Base-by-base conservation (phyloP, 2,329 filamentous ascomycete genomes). In the Aspergillus chevalieri region DNA sequence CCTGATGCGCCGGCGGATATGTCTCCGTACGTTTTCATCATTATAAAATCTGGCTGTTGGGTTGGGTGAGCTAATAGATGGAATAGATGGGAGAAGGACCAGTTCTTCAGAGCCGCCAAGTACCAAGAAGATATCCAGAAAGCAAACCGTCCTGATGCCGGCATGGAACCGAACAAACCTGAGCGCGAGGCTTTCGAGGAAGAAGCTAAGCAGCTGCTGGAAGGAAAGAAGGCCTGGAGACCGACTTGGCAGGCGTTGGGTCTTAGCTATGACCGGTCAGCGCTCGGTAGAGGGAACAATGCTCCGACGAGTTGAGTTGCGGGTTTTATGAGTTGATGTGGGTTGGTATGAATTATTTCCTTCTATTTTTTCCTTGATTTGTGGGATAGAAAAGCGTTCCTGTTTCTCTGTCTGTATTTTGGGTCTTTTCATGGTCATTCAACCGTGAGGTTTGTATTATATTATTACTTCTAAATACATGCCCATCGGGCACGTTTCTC, bases 1-100 rank as follows among this genome's bases (percentile, higher is more conserved):
- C 93, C 93, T 1, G 79, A 83, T 56, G 69, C 76, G 57, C 87
- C 89, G 4, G 70, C 76, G 56, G 78, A 86, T 65, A 74, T 81
- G 53, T 67, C 76, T 50, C 71, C 75, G 66, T 90, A 74, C 50
- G 78, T 75, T 58, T 45, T 12, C 30, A 43, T 19, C 44, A 49
- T 48, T 44, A 41, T 19, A 22, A 22, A 22, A 22, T 22, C 21
- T 22, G 14, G 7, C 30, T 7, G 6, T 46, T 46, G 17, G 42
- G 22, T 41, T 28, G 7, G 33, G 22, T 44, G 42, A 12, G 44
- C 51, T 55, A 59, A 58, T 50, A 24, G 36, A 48, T 44, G 46
- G 21, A 36, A 55, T 47, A 81, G 78, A 51, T 82, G 85, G 84
- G 84, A 84, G 67, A 76, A 83, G 57, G 70, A 77, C n/a, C 71